Base-by-base conservation (phyloP, 345 rosid species). In the Hirschfeldia incana region DNA sequence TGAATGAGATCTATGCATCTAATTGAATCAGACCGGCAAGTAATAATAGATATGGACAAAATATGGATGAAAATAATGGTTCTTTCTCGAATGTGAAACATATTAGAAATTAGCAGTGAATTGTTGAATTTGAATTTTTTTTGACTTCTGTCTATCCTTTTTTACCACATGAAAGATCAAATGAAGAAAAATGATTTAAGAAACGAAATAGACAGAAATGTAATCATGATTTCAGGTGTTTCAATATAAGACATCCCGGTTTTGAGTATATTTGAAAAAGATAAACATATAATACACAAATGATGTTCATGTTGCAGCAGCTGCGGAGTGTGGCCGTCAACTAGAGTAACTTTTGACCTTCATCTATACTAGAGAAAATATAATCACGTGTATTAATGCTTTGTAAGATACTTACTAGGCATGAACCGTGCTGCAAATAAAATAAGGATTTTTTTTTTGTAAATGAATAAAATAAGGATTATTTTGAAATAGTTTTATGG, bases 1-100 rank as follows among this genome's bases (percentile, higher is more conserved):
- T 27, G 42, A 73, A 67, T 11, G 58, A 60, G 53, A 71, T 58
- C 17, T 37, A 27, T 63, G 55, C 28, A 78, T 65, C 28, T 68
- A 29, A 62, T 64, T 32, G 44, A 70, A 63, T 57, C 16, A 13
- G 55, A 65, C 73, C 62, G 81, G 68, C 73, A 64, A 72, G 29
- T 72, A 17, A 53, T 36, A 4, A 2, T 27, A 10, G 5, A 76
- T 39, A 39, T 39, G 46, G 46, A 39, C 46, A 39, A 39, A 39
- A 39, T 39, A 10, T 12, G 57, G 57, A 49, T 49, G 57, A 49
- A 49, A 49, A 49, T 49, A 49, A 49, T 49, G 57, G 55, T 5
- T 4, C 4, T 42, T 42, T 42, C n/a, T 49, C 57, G 17, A 13
- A 17, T 49, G 57, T 49, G 57, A n/a, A 49, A 13, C 57, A 49